Evolutionary conservation across 2,329 filamentous ascomycete genomes (phyloP).

Genomic region (Exophiala phaeomuriformis): DNA sequence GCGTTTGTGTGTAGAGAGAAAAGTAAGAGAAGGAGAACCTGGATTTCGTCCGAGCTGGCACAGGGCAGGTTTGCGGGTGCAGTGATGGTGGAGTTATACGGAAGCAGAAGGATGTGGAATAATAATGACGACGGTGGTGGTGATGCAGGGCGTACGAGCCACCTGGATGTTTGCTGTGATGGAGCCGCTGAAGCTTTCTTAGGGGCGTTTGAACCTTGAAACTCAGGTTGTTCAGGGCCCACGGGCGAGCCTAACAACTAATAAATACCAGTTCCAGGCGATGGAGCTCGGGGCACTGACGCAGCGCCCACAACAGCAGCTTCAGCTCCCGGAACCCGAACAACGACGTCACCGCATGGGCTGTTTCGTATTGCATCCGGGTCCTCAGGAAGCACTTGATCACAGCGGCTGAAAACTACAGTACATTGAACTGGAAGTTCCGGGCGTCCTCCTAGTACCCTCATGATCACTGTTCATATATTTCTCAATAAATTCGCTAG

Average conservation of each 20-base stretch:
- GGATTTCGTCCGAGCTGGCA: too few species aligned
- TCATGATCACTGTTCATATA: too few species aligned
- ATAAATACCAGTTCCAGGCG: neutral
- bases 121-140: slow-evolving; percentile 7
- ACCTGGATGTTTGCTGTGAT: neutral
- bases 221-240: neutral
- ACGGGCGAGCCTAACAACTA: neutral
- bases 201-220: neutral
- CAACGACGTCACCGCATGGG: neutral
- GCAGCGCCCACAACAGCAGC: neutral
- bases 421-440: too few species aligned
- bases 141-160: neutral
- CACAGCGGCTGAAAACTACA: too few species aligned
- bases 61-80: too few species aligned
- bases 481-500: too few species aligned
- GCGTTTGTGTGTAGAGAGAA: too few species aligned
- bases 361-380: too few species aligned
- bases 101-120: slow-evolving; percentile 9
- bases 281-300: neutral
- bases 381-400: too few species aligned
- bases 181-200: neutral
- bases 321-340: neutral
- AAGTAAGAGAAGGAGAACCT: too few species aligned
- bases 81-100: neutral
- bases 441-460: too few species aligned